Evolutionary conservation across 169 alveolate species (phyloP), one percentile per base, ranked within the genome.

Genomic region (Amoebophrya sp.): DNA sequence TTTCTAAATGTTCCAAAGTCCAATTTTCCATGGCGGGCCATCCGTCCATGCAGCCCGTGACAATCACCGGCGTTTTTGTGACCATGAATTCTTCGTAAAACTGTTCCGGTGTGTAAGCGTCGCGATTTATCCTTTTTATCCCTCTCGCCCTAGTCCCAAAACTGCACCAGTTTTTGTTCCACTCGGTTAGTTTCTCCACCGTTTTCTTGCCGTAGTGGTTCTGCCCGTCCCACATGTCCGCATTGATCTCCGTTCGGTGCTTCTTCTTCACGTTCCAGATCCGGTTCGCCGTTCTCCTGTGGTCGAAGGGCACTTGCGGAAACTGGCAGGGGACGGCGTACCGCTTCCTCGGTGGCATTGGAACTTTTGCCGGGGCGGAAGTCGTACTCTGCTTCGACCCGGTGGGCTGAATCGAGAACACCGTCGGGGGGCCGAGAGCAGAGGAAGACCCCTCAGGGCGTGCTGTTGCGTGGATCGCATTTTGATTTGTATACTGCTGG

Each of bases 11-110:
- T 25, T 89, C 40, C 38, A n/a, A 39, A n/a, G 91, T 40, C 40
- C 39, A n/a, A 12, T 89, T 77, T 54, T 77, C 38, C 92, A 89
- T 91, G 32, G 93, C 94, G 23, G 94, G 94, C 94, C 94, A 93
- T 0, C 89, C 94, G 53, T 91, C 93, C 91, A 93, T 93, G 93
- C 93, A 91, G 0, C 94, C 94, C 53, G 90, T 38, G 35, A 93
- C 91, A 23, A 93, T 89, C 77, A 93, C 94, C 3, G 94, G 94
- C 39, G 12, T 23, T 29, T 93, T 91, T 0, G 94, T 91, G 0
- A 91, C 77, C 90, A 90, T 92, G 40, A 35, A 93, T 3, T 66
- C 41, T 35, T 39, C 40, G 7, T 90, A 77, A 29, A 93, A 90
- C 83, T 66, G 83, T 25, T 66, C 83, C 10, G 83, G 83, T 2